Conservation (phyloP, 1,139 yeast genomes). For the Fermentozyma sake region DNA sequence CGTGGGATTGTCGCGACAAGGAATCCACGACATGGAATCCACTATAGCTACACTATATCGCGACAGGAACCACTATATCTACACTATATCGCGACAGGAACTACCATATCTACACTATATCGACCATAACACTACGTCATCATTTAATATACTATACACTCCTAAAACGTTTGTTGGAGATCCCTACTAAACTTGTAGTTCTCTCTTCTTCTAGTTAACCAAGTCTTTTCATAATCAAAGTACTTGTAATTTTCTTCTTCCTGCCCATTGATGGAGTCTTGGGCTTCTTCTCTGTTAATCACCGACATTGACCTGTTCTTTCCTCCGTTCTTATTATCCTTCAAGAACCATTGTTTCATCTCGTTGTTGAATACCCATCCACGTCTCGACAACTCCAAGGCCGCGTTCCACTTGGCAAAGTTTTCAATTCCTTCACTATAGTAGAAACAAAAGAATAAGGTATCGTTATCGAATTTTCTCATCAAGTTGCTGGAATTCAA, state of each 20-base stretch:
- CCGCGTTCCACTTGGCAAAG: constrained; percentile 67
- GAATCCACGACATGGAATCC: no score
- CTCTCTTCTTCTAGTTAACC: constrained; percentile 82
- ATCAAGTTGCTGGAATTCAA: constrained; percentile 50
- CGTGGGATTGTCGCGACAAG: not conserved
- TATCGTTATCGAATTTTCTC: constrained; percentile 77
- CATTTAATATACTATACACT: constrained; percentile 1
- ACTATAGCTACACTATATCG: not conserved
- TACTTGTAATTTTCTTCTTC: constrained; percentile 63
- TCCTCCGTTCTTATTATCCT: constrained; percentile 38
- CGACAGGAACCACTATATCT: not conserved
- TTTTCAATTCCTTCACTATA: constrained; percentile 49
- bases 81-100: not conserved
- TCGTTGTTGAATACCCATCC: constrained; percentile 86
- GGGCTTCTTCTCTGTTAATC: constrained; percentile 30
- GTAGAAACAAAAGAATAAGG: constrained; percentile 89
- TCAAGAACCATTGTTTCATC: constrained; percentile 77
- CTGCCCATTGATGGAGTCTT: constrained; percentile 10
- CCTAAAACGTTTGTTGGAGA: constrained; percentile 5
- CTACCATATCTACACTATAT: not conserved
- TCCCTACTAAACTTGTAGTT: constrained; percentile 48
- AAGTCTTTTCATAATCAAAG: constrained; percentile 86
- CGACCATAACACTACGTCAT: no score
- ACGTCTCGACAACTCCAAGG: constrained; percentile 72
- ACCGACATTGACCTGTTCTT: constrained; percentile 42